Base-by-base conservation (phyloP, 371 early-diverging fungal genomes). In the Circinella minor region DNA sequence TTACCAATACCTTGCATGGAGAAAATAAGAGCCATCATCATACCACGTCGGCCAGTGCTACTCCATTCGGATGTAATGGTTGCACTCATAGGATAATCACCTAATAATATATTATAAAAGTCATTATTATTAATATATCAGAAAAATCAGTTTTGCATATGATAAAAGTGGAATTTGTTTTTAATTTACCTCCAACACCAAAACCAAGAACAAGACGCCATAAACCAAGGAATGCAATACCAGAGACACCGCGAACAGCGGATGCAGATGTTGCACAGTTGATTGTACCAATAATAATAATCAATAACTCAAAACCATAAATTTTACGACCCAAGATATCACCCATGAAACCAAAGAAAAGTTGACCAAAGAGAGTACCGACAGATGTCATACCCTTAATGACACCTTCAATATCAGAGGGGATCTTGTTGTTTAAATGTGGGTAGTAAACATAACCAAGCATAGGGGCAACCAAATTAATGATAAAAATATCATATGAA, bases 1-100 rank as follows among this genome's bases (percentile, higher is more conserved):
- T 93, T 92, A 47, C 97, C 97, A 65, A 95, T 83, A 51, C 96
- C 97, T 79, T 96, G 96, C 95, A 96, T 95, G 63, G 95, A 89
- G 82, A 96, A 96, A 47, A 95, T 94, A 17, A 92, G 84, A 9
- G 81, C 85, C 87, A 89, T 87, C 88, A 89, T 89, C 80, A 84
- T 83, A 77, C 91, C 91, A 72, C 89, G 86, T 37, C 85, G 85
- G 67, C 89, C 86, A 67, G 89, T 83, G 36, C 89, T 77, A 46
- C 95, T 93, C 82, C 93, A 95, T 81, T 97, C 97, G 57, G 94
- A 91, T 17, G 95, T 93, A 69, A 97, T 93, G 60, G 77, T 82
- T 51, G 95, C 95, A n/a, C 92, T 91, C 76, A 93, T 81, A 1
- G 94, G 94, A 71, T 93, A 93, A 75, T 93, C 93, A 69, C 96